Conservation (phyloP, 495 filamentous ascomycete species). For the Penicillium bialowiezense region DNA sequence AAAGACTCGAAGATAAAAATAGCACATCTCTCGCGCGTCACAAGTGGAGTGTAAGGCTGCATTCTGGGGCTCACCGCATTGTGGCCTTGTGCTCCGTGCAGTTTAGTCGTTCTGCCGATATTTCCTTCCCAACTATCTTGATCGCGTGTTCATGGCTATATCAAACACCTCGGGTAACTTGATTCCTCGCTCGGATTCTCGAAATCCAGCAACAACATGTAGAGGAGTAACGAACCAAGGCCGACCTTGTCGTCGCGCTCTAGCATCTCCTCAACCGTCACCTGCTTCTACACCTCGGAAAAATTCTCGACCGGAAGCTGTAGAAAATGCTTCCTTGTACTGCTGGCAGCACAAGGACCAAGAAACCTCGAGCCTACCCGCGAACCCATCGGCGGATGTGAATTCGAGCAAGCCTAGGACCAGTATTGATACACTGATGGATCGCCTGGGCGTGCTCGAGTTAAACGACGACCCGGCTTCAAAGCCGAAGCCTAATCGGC, state of each 20-base stretch:
- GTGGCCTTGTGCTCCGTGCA: conserved; percentile 5
- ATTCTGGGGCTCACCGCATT: conserved; percentile 17
- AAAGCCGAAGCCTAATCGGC: conserved; percentile 8
- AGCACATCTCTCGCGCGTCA: no score
- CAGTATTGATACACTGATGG: conserved; percentile 81
- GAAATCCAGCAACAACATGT: conserved; percentile 82
- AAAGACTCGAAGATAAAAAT: no score
- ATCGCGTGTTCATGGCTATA: conserved; percentile 58
- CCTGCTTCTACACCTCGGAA: conserved; percentile 30
- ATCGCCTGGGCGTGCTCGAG: conserved; percentile 71
- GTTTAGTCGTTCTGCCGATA: conserved; percentile 8
- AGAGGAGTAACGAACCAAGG: conserved; percentile 77
- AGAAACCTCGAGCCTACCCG: conserved; percentile 37
- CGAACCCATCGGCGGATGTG: conserved; percentile 4
- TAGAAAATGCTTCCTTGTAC: conserved; percentile 57
- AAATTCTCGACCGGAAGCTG: conserved; percentile 31
- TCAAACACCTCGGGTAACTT: conserved; percentile 81
- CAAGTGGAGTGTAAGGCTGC: no score
- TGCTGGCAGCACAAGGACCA: conserved; percentile 97
- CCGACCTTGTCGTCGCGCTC: conserved; percentile 69
- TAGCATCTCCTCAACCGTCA: conserved; percentile 46
- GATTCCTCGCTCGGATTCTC: conserved; percentile 74
- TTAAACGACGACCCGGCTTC: conserved; percentile 35
- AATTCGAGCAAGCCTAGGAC: conserved; percentile 53
- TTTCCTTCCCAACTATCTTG: conserved; percentile 1